phyloP scores from a whole-genome alignment of 768 basidiomycete genomes.

The Tulasnella sp. region DNA sequence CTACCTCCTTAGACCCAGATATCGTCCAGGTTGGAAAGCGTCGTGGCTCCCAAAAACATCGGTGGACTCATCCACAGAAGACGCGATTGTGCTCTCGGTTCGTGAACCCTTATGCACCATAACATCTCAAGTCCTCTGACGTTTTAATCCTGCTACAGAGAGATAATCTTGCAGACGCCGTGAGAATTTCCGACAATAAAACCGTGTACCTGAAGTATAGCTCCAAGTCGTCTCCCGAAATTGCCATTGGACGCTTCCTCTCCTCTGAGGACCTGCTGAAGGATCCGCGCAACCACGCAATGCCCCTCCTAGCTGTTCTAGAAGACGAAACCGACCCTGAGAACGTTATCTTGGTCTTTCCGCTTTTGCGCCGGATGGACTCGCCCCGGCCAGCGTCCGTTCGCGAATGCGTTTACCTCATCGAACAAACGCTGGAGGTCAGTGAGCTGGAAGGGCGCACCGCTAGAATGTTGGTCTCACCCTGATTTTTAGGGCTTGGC shows the following conservation, averaged over 20 bases:
- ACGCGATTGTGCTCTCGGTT: background rate
- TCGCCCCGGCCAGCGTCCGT: background rate
- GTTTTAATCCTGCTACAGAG: background rate
- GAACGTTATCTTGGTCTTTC: conserved; percentile 1
- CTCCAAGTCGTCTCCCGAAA: background rate
- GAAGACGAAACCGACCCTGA: background rate
- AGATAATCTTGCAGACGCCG: background rate
- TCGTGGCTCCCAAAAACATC: background rate
- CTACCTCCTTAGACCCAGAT: conserved; percentile 1
- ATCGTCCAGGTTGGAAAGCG: conserved; percentile 9
- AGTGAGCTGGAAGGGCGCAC: background rate
- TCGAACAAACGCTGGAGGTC: conserved; percentile 14
- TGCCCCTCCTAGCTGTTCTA: conserved; percentile 10
- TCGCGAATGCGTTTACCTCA: background rate
- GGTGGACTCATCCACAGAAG: background rate
- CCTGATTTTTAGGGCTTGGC: conserved; percentile 3
- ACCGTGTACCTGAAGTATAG: background rate
- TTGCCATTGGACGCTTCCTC: conserved; percentile 7
- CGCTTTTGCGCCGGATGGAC: background rate
- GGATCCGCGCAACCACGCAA: conserved; percentile 9
- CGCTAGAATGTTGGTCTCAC: too few species aligned
- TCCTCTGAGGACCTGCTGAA: background rate
- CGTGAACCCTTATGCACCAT: background rate
- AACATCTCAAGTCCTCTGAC: background rate
- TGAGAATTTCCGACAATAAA: conserved; percentile 1